phyloP scores from a whole-genome alignment of 2,329 filamentous ascomycete species.

The Achaetomium macrosporum region DNA sequence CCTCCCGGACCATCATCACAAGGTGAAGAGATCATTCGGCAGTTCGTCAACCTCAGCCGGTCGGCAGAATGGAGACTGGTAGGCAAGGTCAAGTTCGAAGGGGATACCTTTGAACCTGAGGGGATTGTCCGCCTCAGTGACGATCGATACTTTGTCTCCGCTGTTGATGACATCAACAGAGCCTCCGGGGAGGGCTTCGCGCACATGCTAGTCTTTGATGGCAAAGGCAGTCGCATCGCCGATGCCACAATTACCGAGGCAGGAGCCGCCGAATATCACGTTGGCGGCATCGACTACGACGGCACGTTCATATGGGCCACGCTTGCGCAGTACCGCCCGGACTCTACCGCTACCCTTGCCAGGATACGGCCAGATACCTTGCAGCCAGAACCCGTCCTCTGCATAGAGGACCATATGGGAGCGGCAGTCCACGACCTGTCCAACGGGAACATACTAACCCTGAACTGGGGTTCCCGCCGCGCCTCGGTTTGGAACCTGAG shows the following conservation, averaged over 20 bases:
- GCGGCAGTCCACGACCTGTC: constrained; percentile 38
- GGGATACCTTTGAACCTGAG: constrained; percentile 44
- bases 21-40: constrained; percentile 32
- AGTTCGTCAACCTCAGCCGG: constrained; percentile 33
- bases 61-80: constrained; percentile 39
- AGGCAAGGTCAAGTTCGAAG: constrained; percentile 37
- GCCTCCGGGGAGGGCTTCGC: constrained; percentile 39
- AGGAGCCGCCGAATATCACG: constrained; percentile 39
- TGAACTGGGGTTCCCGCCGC: constrained; percentile 43
- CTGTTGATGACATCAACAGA: constrained; percentile 36
- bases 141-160: constrained; percentile 40
- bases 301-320: constrained; percentile 42
- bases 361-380: constrained; percentile 34
- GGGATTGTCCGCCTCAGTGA: constrained; percentile 39
- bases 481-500: constrained; percentile 34
- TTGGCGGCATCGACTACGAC: constrained; percentile 45
- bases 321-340: constrained; percentile 42
- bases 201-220: constrained; percentile 41
- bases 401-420: constrained; percentile 40
- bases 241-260: constrained; percentile 38
- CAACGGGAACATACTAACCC: constrained; percentile 32
- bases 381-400: constrained; percentile 31
- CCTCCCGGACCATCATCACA: constrained; percentile 31
- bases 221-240: constrained; percentile 36
- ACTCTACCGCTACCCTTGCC: constrained; percentile 40